Evolutionary conservation across 805 yeast genomes (phyloP).

Genomic region (Yarrowia bubula): DNA sequence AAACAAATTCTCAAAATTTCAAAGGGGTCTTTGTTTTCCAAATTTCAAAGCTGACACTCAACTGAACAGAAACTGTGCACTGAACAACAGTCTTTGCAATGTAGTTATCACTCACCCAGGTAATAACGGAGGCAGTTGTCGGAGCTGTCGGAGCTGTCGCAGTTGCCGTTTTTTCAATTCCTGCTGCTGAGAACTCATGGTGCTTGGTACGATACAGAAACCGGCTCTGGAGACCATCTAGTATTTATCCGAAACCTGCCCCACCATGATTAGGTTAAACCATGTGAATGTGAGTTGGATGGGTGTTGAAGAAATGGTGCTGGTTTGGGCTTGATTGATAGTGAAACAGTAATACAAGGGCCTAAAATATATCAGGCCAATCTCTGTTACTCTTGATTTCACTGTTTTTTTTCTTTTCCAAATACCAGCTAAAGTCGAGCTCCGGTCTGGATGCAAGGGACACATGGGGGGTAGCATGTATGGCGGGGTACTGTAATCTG

Average conservation of each 20-base stretch:
- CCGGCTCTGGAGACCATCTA: neutral
- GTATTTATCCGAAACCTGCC: neutral
- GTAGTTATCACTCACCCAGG: neutral
- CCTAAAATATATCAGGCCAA: too few relatives aligned
- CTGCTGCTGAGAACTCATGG: neutral
- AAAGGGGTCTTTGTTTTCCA: too few relatives aligned
- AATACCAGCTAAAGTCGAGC: too few relatives aligned
- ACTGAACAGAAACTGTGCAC: too few relatives aligned
- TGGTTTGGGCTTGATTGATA: too few relatives aligned
- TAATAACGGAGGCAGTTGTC: neutral
- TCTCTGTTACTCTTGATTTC: too few relatives aligned
- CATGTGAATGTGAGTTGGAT: neutral
- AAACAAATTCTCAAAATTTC: too few relatives aligned
- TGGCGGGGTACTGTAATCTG: slow-evolving; percentile 11
- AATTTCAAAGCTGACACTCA: too few relatives aligned
- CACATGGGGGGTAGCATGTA: neutral
- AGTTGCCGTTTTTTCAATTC: neutral
- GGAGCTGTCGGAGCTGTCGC: too few relatives aligned
- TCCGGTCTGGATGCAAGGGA: slow-evolving; percentile 4
- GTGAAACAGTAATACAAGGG: too few relatives aligned
- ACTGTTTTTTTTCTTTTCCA: too few relatives aligned
- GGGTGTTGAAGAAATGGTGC: neutral
- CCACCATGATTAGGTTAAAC: slow-evolving; percentile 8
- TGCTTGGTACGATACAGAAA: neutral
- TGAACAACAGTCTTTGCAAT: too few relatives aligned